Conservation (phyloP, 176 grass and related monocot genomes). For the Rhynchospora pubera region DNA sequence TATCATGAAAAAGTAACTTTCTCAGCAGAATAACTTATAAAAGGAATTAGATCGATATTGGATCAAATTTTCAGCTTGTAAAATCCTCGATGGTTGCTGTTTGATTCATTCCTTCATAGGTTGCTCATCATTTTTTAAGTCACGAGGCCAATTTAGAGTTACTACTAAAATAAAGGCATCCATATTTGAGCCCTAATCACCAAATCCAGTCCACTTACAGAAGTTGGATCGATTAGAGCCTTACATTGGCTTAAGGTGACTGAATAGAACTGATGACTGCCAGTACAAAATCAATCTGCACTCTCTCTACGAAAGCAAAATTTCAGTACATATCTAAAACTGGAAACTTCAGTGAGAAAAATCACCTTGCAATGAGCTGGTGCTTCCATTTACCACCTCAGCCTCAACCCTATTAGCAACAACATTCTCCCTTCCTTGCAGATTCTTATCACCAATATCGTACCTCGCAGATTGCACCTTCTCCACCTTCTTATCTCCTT, state of each 20-base stretch:
- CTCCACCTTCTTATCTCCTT: constrained; percentile 33
- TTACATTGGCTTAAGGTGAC: background rate
- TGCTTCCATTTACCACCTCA: background rate
- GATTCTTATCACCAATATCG: background rate
- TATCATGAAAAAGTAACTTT: background rate
- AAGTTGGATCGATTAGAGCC: background rate
- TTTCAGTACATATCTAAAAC: background rate
- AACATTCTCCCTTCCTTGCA: background rate
- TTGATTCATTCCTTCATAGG: background rate
- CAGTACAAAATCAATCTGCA: background rate
- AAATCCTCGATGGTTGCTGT: background rate
- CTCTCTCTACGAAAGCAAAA: background rate
- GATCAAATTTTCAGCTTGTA: background rate
- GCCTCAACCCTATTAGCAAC: constrained; percentile 1
- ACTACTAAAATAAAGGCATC: background rate
- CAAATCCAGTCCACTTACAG: background rate
- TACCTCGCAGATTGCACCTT: constrained; percentile 29
- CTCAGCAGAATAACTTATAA: background rate
- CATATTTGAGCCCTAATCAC: background rate
- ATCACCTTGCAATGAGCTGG: constrained; percentile 1
- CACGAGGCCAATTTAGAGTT: background rate
- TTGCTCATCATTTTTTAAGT: background rate
- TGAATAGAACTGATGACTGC: background rate
- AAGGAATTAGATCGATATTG: background rate
- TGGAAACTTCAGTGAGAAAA: background rate